These are phyloP conservation scores for Paramyrothecium roridum DNA, from an alignment of 2,329 filamentous ascomycete genomes.

Conservation along the genomic window DNA sequence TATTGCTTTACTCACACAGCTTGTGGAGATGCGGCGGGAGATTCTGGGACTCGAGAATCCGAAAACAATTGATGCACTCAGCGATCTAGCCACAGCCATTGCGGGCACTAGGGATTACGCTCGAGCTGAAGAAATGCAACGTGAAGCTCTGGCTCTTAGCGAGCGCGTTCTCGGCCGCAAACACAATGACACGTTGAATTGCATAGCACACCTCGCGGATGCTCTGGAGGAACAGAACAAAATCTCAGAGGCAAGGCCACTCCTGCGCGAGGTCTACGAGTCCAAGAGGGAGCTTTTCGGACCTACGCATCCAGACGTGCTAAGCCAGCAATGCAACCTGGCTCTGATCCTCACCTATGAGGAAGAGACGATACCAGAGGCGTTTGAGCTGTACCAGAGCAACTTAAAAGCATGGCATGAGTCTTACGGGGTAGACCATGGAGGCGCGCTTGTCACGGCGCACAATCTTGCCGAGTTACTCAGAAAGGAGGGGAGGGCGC, in stretches of 20 bases:
- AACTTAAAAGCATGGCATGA: neutral
- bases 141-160: conserved; percentile 3
- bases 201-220: conserved; percentile 1
- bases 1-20: neutral
- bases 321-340: neutral
- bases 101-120: neutral
- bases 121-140: conserved; percentile 4
- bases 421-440: neutral
- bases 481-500: neutral
- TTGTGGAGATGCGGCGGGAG: conserved; percentile 2
- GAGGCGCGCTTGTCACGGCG: neutral
- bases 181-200: conserved; percentile 3
- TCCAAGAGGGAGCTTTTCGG: neutral
- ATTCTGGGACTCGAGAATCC: conserved; percentile 2
- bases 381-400: neutral
- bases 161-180: neutral
- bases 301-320: neutral
- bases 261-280: neutral
- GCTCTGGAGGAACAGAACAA: conserved; percentile 2
- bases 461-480: neutral
- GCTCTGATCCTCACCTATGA: neutral
- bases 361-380: neutral
- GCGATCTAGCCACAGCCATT: conserved; percentile 1
- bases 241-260: neutral
- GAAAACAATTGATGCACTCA: conserved; percentile 3